These are phyloP conservation scores for Colletotrichum sp. DNA, from an alignment of 2,329 filamentous ascomycete genomes.

Conservation along the genomic window DNA sequence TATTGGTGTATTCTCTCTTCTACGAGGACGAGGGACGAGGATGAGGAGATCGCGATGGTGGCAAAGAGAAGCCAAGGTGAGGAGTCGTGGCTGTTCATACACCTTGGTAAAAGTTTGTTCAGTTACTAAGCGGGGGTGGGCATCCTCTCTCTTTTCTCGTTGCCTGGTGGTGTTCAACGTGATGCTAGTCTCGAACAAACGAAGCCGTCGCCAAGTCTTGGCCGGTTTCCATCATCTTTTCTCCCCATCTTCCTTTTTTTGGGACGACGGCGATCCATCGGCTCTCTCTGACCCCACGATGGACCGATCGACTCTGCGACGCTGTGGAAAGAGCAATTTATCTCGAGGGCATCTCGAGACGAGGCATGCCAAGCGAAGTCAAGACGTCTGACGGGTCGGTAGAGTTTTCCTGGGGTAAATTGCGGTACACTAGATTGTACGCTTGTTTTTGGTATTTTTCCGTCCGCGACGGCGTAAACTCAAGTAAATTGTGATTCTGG, in stretches of 20 bases:
- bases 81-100: not conserved
- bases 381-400: not conserved
- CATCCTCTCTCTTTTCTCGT: not conserved
- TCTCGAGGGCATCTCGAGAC: constrained; percentile 13
- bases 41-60: not conserved
- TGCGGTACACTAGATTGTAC: not conserved
- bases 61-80: not conserved
- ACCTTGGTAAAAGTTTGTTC: not conserved
- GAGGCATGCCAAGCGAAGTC: not conserved
- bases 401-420: not conserved
- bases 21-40: not conserved
- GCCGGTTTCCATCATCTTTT: not conserved
- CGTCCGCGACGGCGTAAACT: not conserved
- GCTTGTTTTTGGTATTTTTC: not conserved
- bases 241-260: not conserved
- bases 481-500: not conserved
- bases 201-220: not conserved
- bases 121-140: not conserved
- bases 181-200: not conserved
- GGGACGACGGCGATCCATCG: not conserved
- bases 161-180: not conserved
- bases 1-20: not conserved
- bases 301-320: not conserved
- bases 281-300: not conserved
- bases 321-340: constrained; percentile 3